Percentiles rank a stretch among this genome's conserved stretches.
Evolutionary conservation across 805 yeast species (phyloP).

Genomic region (Candida tammaniensis): DNA sequence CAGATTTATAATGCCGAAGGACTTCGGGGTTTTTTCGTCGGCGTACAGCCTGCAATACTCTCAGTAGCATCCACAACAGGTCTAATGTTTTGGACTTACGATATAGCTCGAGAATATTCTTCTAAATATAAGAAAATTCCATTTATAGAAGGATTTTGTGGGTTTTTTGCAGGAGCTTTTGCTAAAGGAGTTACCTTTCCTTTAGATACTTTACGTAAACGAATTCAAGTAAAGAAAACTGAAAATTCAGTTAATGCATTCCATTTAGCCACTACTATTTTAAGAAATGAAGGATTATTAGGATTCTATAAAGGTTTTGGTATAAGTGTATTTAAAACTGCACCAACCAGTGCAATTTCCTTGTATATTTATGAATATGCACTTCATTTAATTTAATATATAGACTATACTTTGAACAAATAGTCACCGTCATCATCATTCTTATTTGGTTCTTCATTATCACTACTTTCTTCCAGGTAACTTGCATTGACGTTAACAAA

Average conservation of each 20-base stretch:
- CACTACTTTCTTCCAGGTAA: conserved; percentile 15
- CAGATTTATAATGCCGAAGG: conserved; percentile 35
- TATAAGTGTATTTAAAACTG: conserved; percentile 71
- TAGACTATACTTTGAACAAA: conserved; percentile 22
- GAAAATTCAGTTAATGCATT: background rate
- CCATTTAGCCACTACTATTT: conserved; percentile 28
- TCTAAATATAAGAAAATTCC: conserved; percentile 27
- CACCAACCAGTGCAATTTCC: conserved; percentile 73
- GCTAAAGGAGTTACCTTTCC: conserved; percentile 82
- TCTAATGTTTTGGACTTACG: conserved; percentile 69
- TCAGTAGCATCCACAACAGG: conserved; percentile 75
- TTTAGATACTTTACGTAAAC: conserved; percentile 74
- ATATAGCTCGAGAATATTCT: conserved; percentile 41
- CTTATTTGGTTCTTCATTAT: conserved; percentile 12
- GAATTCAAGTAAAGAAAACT: conserved; percentile 57
- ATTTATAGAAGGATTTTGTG: conserved; percentile 54
- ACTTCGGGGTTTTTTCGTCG: conserved; percentile 46
- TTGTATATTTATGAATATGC: conserved; percentile 61
- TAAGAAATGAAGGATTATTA: conserved; percentile 53
- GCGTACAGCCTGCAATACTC: conserved; percentile 49
- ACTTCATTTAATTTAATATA: conserved; percentile 9
- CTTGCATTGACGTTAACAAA: conserved; percentile 24
- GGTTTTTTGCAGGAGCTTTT: conserved; percentile 71
- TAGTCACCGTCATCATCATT: conserved; percentile 26
- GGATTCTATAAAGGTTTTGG: conserved; percentile 77